Percentiles rank a stretch among this genome's conserved stretches.
Evolutionary conservation across 768 basidiomycete species (phyloP).

Genomic region (Paxillus ammoniavirescens): DNA sequence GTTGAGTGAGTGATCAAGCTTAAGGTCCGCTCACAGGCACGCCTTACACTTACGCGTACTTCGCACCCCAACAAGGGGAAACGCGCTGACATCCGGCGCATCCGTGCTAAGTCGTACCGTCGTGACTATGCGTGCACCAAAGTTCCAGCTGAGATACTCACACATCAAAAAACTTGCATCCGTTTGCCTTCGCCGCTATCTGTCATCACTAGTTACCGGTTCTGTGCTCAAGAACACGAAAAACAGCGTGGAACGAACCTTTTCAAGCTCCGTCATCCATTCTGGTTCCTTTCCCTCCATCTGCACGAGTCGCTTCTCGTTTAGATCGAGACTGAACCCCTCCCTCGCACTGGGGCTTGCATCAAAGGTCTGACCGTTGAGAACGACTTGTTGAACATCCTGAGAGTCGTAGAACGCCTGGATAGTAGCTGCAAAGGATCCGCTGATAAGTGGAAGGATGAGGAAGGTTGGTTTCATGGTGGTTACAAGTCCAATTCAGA

Average conservation of each 20-base stretch:
- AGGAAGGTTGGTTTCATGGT: slow-evolving; percentile 14
- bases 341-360: slow-evolving; percentile 13
- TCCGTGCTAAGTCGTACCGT: slow-evolving; percentile 58
- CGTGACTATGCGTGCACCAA: slow-evolving; percentile 4
- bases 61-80: slow-evolving; percentile 35
- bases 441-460: slow-evolving; percentile 17
- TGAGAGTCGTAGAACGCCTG: slow-evolving; percentile 5
- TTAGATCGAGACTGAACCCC: slow-evolving; percentile 72
- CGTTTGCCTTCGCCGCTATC: slow-evolving; percentile 77
- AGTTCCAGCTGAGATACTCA: slow-evolving; percentile 32
- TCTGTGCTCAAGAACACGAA: neutral
- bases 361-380: slow-evolving; percentile 28
- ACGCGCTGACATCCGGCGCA: slow-evolving; percentile 55
- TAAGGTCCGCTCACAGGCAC: neutral
- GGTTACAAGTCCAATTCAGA: neutral
- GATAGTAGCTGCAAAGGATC: slow-evolving; percentile 19
- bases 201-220: slow-evolving; percentile 25
- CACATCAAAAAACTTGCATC: slow-evolving; percentile 88
- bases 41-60: slow-evolving; percentile 37
- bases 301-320: slow-evolving; percentile 71
- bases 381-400: slow-evolving; percentile 18
- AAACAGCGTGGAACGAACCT: slow-evolving; percentile 43
- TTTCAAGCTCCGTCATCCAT: slow-evolving; percentile 89
- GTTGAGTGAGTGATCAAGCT: neutral
- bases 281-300: slow-evolving; percentile 67